A percentile compares a stretch with the other conserved stretches of the same genome.
Evolutionary conservation across 805 yeast genomes (phyloP).

Genomic region (Brettanomyces naardenensis): DNA sequence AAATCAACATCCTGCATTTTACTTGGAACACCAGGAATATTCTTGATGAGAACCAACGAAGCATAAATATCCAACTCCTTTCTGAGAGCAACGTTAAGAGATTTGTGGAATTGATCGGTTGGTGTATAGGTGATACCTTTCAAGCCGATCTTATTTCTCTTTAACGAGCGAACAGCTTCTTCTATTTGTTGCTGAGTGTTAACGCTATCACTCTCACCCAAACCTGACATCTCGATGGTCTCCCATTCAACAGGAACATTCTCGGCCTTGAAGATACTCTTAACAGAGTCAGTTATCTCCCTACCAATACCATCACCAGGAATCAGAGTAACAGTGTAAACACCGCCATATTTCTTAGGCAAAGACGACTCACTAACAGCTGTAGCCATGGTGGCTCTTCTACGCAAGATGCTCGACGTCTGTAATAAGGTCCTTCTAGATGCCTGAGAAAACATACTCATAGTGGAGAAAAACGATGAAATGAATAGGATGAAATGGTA

Average conservation of each 20-base stretch:
- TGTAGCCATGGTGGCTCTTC: constrained; percentile 25
- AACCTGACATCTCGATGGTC: constrained; percentile 60
- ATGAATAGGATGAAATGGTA: too few species aligned
- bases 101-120: constrained; percentile 65
- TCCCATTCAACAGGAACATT: constrained; percentile 94
- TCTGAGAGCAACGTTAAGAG: constrained; percentile 93
- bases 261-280: constrained; percentile 79
- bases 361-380: constrained; percentile 27
- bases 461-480: too few species aligned
- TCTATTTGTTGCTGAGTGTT: constrained; percentile 34
- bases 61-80: constrained; percentile 95
- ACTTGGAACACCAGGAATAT: constrained; percentile 88
- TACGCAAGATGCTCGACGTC: constrained; percentile 6
- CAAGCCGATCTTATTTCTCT: constrained; percentile 94
- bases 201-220: constrained; percentile 34
- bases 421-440: constrained; percentile 12
- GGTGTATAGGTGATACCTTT: constrained; percentile 96
- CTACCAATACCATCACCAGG: constrained; percentile 99
- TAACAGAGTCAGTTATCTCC: constrained; percentile 90
- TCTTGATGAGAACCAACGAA: constrained; percentile 86
- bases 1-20: constrained; percentile 84
- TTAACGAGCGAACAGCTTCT: constrained; percentile 83
- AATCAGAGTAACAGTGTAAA: constrained; percentile 85
- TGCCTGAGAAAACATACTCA: constrained; percentile 19
- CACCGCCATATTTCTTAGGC: constrained; percentile 92